Evolutionary conservation across 2,329 filamentous ascomycete genomes (phyloP).

Genomic region (Lachnellula occidentalis): DNA sequence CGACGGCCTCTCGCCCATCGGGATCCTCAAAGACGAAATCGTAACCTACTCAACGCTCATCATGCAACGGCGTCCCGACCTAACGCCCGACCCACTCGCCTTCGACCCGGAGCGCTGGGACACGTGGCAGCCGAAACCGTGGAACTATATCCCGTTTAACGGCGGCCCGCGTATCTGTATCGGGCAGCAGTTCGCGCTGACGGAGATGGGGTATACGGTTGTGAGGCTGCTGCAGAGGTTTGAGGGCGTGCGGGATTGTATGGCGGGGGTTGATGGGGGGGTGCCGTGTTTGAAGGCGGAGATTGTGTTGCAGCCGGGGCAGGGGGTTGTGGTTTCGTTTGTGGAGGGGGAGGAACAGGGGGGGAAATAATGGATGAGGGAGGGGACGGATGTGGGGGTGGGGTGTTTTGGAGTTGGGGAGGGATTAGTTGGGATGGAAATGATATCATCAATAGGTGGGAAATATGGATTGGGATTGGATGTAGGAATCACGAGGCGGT

Average conservation of each 20-base stretch:
- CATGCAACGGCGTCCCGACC: constrained; percentile 65
- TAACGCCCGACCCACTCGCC: constrained; percentile 49
- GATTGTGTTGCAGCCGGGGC: constrained; percentile 53
- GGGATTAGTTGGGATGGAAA: too few species aligned
- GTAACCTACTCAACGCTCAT: constrained; percentile 63
- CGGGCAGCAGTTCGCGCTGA: constrained; percentile 76
- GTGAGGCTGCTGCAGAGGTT: constrained; percentile 69
- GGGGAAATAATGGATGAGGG: neutral
- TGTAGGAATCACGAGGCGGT: too few species aligned
- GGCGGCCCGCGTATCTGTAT: constrained; percentile 70
- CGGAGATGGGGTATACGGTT: constrained; percentile 69
- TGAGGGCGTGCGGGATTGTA: constrained; percentile 50
- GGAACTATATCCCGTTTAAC: constrained; percentile 72
- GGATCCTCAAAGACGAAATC: constrained; percentile 59
- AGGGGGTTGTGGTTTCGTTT: constrained; percentile 54
- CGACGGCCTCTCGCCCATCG: constrained; percentile 55
- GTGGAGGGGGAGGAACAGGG: constrained; percentile 35
- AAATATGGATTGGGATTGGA: too few species aligned
- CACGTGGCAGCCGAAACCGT: constrained; percentile 56
- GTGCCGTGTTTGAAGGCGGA: constrained; percentile 50
- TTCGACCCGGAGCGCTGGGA: constrained; percentile 62
- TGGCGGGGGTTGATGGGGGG: constrained; percentile 50
- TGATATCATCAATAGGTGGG: too few species aligned
- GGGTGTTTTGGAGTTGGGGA: neutral
- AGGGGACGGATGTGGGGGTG: neutral